Base-by-base conservation (phyloP, 129 eudicot species). In the Pseudognaphalium luteoalbum region DNA sequence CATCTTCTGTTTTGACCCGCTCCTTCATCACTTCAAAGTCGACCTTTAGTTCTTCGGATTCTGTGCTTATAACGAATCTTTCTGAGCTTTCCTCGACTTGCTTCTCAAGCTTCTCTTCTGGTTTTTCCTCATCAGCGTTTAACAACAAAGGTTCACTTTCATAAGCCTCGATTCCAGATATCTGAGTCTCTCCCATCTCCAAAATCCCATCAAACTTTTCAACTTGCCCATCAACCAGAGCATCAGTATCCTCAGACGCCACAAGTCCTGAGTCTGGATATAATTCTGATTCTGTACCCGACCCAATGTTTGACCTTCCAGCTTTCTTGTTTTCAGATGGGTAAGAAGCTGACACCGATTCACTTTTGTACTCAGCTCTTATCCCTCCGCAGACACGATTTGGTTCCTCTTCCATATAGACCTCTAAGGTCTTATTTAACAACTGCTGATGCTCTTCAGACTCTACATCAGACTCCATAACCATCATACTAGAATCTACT, bases 351-450 rank as follows among this genome's bases (percentile, higher is more conserved):
- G 66, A 71, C 11, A 61, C 63, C 54, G 37, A 33, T 61, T 75
- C 78, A 74, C 72, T 66, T 71, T 42, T 70, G 37, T 82, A 54
- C 66, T 72, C 86, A 57, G 73, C 68, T 56, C 78, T 69, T 4
- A 61, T 76, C 74, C 29, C 85, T 33, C 32, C 28, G 22, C 54
- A 59, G 37, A 22, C 37, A 74, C 47, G 47, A 50, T 71, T 68
- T 66, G 37, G 75, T 66, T 76, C 84, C 67, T 79, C 61, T 63
- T 81, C 83, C 68, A 62, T 69, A 68, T 72, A 63, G 69, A 73
- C 70, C 71, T 82, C 71, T 42, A 71, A 76, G 71, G 76, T 10
- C 54, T 58, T 58, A 68, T 25, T 25, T 69, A 71, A 63, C 34
- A 70, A 33, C 60, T 79, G 74, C 28, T 54, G 76, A 42, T 44